Evolutionary conservation across 495 filamentous ascomycete genomes (phyloP).

Genomic region (Aspergillus olivimuriae): DNA sequence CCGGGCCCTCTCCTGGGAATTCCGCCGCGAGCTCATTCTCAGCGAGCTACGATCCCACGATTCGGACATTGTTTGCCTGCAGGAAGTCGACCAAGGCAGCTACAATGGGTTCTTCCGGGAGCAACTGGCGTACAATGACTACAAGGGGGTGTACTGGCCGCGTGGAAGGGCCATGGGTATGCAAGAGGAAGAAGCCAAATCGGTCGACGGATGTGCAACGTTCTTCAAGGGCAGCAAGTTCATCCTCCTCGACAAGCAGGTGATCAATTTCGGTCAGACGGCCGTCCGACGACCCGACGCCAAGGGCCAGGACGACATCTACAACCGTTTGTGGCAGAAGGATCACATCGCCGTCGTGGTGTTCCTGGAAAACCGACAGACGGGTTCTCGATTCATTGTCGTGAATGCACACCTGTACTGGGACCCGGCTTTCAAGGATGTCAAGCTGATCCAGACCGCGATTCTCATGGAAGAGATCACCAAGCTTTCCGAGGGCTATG

Average conservation of each 20-base stretch:
- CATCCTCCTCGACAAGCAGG: constrained; percentile 84
- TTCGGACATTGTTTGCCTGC: constrained; percentile 85
- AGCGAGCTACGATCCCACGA: constrained; percentile 71
- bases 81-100: constrained; percentile 85
- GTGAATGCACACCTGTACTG: constrained; percentile 92
- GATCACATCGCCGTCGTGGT: constrained; percentile 89
- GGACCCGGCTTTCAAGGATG: constrained; percentile 84
- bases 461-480: constrained; percentile 88
- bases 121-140: constrained; percentile 73
- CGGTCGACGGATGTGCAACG: constrained; percentile 90
- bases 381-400: constrained; percentile 82
- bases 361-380: constrained; percentile 85
- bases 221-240: constrained; percentile 94
- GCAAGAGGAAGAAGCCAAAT: constrained; percentile 76
- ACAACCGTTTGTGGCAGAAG: constrained; percentile 95
- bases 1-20: constrained; percentile 74
- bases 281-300: constrained; percentile 92
- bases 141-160: constrained; percentile 88
- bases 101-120: constrained; percentile 86
- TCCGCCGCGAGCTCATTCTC: constrained; percentile 73
- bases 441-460: constrained; percentile 90
- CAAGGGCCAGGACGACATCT: constrained; percentile 92
- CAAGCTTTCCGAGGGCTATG: constrained; percentile 75
- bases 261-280: constrained; percentile 84
- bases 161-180: constrained; percentile 84